phyloP scores from a whole-genome alignment of 345 rosid genomes.

The Brassica juncea region DNA sequence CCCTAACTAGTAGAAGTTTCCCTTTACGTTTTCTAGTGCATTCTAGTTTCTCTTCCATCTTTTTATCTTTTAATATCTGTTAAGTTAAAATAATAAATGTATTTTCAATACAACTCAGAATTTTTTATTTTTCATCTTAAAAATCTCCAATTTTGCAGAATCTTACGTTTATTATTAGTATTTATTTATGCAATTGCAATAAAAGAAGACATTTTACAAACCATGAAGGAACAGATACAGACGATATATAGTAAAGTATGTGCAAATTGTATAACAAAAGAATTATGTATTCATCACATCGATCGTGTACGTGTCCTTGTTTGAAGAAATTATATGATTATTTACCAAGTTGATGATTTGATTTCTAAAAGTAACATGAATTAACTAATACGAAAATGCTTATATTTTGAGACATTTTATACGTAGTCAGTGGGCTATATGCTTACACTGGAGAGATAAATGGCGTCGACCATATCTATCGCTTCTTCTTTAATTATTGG shows the following conservation, averaged over 20 bases:
- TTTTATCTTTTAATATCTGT: not conserved
- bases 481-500: not conserved
- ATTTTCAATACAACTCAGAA: not conserved
- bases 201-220: conserved; percentile 11
- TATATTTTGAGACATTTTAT: conserved; percentile 16
- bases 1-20: conserved; percentile 45
- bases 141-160: not conserved
- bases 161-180: not conserved
- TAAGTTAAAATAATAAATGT: not conserved
- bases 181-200: conserved; percentile 12
- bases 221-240: not conserved
- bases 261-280: not conserved
- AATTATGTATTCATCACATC: not conserved
- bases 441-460: conserved; percentile 39
- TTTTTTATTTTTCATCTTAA: not conserved
- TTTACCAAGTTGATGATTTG: not conserved
- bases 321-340: not conserved
- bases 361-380: not conserved
- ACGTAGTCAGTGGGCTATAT: conserved; percentile 29
- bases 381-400: conserved; percentile 27
- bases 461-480: conserved; percentile 37
- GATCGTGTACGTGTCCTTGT: conserved; percentile 4
- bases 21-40: conserved; percentile 43
- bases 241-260: not conserved
- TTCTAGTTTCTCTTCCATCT: conserved; percentile 42